Base-by-base conservation (phyloP, 1,284 basidiomycete genomes). In the Neonothopanus nambi region DNA sequence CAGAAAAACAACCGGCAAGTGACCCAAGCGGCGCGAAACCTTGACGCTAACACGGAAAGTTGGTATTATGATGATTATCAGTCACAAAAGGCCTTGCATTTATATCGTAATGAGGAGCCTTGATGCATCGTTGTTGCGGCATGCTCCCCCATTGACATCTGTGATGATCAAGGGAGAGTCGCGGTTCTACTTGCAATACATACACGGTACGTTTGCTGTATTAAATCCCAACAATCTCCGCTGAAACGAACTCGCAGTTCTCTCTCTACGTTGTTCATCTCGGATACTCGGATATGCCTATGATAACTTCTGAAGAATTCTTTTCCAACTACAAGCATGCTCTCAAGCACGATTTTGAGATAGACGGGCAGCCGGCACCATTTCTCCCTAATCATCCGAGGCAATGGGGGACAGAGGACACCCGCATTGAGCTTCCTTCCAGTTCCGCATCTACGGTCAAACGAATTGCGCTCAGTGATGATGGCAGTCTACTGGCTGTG, bases 381-480 rank as follows among this genome's bases (percentile, higher is more conserved):
- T 51, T 17, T 18, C 42, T 41, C 21, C 48, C 48, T 12, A 40
- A 40, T 4, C 39, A 51, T 51, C 48, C 48, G 7, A 33, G 42
- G 21, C 38, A 42, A 30, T 51, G 48, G 48, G 48, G 48, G 9
- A 13, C 38, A 2, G 48, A 51, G 20, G 15, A 18, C 6, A 40
- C 17, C 23, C 39, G 17, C n/a, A 28, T 51, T n/a, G 39, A 33
- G 24, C 17, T 42, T 23, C 21, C 45, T 5, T 12, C 7, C 3
- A n/a, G 23, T 18, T 4, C 24, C 23, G n/a, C n/a, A n/a, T n/a
- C n/a, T n/a, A n/a, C n/a, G n/a, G n/a, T n/a, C n/a, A n/a, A n/a
- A 17, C 4, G 15, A 7, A 50, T 40, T n/a, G 44, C 52, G 12
- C 45, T 62, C 2, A 55, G 50, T 26, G 38, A 21, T 15, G 49